phyloP scores from a whole-genome alignment of 306 rosid genomes.

The Vigna nakashimae region DNA sequence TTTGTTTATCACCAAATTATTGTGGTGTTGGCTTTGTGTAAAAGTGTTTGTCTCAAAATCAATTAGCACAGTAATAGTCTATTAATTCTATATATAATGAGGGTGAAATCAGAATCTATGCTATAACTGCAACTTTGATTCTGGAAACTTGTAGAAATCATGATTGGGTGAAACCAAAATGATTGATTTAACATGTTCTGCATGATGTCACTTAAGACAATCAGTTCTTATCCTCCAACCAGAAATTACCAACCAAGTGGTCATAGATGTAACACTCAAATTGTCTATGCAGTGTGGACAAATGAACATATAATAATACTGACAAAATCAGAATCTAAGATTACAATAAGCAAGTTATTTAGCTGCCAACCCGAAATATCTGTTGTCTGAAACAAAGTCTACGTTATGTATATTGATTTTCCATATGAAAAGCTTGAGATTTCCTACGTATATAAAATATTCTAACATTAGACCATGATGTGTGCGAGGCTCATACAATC shows the following conservation, averaged over 20 bases:
- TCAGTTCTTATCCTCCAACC: neutral
- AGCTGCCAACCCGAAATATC: conserved; percentile 12
- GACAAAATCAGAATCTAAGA: conserved; percentile 11
- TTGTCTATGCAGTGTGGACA: neutral
- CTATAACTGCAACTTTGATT: neutral
- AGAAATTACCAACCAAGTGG: neutral
- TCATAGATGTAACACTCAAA: conserved; percentile 20
- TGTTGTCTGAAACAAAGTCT: neutral
- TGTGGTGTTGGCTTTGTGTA: no score
- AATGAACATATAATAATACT: neutral
- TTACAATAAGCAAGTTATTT: neutral
- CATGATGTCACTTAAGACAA: conserved; percentile 3
- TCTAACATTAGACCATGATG: conserved; percentile 5
- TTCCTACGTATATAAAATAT: conserved; percentile 15
- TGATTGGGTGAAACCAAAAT: neutral
- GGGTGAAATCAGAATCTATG: no score
- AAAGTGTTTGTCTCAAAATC: no score
- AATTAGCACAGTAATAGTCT: no score
- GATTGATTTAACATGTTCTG: neutral
- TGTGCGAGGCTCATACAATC: conserved; percentile 16
- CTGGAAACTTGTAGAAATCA: neutral
- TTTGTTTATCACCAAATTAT: no score
- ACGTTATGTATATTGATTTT: conserved; percentile 11
- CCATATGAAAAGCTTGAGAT: conserved; percentile 17
- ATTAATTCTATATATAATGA: no score